Percentiles rank a stretch among this genome's conserved stretches.
Conservation (phyloP, 192 early-diverging fungal genomes). For the Diversispora epigaea region DNA sequence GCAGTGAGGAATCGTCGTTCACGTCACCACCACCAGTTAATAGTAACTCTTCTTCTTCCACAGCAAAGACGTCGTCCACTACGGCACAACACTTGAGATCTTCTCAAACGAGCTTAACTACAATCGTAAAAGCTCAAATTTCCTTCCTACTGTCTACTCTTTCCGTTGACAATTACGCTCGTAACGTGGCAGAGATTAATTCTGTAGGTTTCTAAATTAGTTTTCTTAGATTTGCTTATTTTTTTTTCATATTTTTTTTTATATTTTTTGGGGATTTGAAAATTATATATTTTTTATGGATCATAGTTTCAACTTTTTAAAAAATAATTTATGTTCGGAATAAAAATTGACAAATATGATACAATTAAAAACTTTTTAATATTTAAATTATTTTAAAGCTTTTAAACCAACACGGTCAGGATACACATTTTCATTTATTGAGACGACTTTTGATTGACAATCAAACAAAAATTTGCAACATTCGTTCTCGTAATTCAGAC, state of each 20-base stretch:
- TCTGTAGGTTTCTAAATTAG: constrained; percentile 50
- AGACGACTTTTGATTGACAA: constrained; percentile 41
- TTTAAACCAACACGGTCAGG: constrained; percentile 52
- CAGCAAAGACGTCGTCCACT: constrained; percentile 48
- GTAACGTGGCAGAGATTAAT: constrained; percentile 50
- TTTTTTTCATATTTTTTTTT: neutral
- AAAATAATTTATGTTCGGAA: too few species aligned
- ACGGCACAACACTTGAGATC: constrained; percentile 46
- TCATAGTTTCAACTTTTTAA: too few species aligned
- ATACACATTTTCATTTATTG: constrained; percentile 52
- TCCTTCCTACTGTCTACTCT: constrained; percentile 52
- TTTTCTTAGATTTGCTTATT: too few species aligned
- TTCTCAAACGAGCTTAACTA: constrained; percentile 50
- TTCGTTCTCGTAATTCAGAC: constrained; percentile 23
- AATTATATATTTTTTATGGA: too few species aligned
- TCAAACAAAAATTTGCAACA: constrained; percentile 36
- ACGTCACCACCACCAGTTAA: constrained; percentile 36
- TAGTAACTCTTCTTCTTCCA: constrained; percentile 44
- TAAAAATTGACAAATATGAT: too few species aligned
- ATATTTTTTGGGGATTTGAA: neutral
- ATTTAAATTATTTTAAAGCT: too few species aligned
- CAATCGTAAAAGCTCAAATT: constrained; percentile 61
- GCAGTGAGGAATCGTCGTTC: constrained; percentile 53
- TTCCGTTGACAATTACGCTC: constrained; percentile 52
- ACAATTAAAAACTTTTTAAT: too few species aligned